phyloP scores from a whole-genome alignment of 75 land plant genomes.

The Cryptomeria japonica region DNA sequence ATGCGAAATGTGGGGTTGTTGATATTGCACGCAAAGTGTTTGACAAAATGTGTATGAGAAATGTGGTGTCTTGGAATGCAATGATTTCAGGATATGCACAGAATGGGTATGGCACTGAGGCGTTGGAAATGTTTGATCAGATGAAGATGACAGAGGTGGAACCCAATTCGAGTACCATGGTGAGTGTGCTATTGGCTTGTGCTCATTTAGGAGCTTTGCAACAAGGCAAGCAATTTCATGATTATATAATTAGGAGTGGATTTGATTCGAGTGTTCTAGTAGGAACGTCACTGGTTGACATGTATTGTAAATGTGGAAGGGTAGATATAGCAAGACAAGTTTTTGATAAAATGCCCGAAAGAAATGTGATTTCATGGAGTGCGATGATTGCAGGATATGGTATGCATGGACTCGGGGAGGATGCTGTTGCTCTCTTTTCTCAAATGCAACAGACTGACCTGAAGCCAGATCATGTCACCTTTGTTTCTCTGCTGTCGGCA shows the following conservation, averaged over 20 bases:
- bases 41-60: conserved; percentile 2
- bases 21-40: conserved; percentile 16
- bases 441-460: conserved; percentile 22
- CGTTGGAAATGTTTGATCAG: conserved; percentile 6
- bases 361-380: conserved; percentile 10
- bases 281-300: not conserved
- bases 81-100: conserved; percentile 15
- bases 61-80: conserved; percentile 25
- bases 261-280: not conserved
- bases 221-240: conserved; percentile 11
- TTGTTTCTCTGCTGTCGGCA: conserved; percentile 29
- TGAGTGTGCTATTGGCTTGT: conserved; percentile 9
- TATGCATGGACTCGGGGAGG: conserved; percentile 24
- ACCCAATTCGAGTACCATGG: not conserved
- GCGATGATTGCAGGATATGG: conserved; percentile 20
- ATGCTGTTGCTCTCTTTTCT: conserved; percentile 23
- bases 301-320: conserved; percentile 11
- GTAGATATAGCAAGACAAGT: not conserved
- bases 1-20: conserved; percentile 20
- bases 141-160: conserved; percentile 6
- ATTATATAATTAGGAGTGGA: not conserved
- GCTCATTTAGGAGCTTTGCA: conserved; percentile 5
- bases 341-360: not conserved
- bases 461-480: conserved; percentile 29
- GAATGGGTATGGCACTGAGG: conserved; percentile 1